Base-by-base conservation (phyloP, 768 basidiomycete species). In the Pulveroboletus sp. region DNA sequence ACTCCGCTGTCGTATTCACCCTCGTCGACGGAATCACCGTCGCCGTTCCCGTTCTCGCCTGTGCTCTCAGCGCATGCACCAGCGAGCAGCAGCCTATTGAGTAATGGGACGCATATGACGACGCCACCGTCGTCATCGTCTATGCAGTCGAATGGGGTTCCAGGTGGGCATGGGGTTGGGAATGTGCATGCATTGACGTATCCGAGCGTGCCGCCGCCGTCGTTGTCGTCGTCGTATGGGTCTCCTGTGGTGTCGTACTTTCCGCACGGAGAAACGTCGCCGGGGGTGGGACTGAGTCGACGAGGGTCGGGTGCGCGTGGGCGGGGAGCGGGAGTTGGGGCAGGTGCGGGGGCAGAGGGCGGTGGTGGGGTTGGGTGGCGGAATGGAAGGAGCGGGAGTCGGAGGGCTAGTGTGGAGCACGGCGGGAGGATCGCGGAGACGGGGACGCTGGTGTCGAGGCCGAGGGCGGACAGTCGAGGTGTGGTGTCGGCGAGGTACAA, bases 201-300 rank as follows among this genome's bases (percentile, higher is more conserved):
- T 58, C 89, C 89, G 0, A 83, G 82, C 6, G 90, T 91, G 0
- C 89, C 90, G 2, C 89, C 89, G 10, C 89, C 89, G 4, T 87
- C 86, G 2, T 67, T 89, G 26, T 86, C 85, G 6, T 86, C 84
- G 7, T 87, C 86, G 9, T 84, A 88, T 56, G 89, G 89, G 13
- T 85, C 84, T 6, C 83, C 86, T 8, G 75, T 73, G 24, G 74
- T 79, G 15, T 71, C 77, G 11, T 76, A 72, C 54, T 48, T 61
- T 47, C 70, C 75, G 14, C 55, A 53, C 38, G 69, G 76, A n/a
- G 80, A 81, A n/a, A 53, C 68, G 39, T 79, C 77, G 9, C 79
- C 81, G 6, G 69, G 68, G n/a, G 81, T 79, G 55, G 69, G 80
- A 27, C 61, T 72, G 40, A 82, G 82, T 57, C 73, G 81, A 44